phyloP scores from a whole-genome alignment of 495 filamentous ascomycete species.

The Xylaria curta region DNA sequence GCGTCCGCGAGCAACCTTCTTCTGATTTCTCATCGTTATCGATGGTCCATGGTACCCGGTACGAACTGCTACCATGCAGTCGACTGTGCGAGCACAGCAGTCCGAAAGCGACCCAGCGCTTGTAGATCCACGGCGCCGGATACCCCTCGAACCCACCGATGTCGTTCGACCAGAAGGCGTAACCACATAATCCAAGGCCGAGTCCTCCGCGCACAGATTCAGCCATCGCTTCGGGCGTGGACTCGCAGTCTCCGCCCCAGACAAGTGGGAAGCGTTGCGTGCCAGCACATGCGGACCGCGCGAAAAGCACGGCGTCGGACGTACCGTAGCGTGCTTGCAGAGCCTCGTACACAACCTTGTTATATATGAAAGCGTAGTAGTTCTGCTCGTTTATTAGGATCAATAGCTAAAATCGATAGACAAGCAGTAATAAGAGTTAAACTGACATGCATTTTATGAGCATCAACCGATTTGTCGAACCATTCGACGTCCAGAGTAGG shows the following conservation, averaged over 20 bases:
- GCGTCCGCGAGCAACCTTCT: conserved; percentile 58
- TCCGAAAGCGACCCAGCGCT: conserved; percentile 77
- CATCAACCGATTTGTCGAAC: conserved; percentile 61
- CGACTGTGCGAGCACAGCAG: conserved; percentile 71
- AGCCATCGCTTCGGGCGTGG: conserved; percentile 74
- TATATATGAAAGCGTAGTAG: conserved; percentile 75
- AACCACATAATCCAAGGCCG: conserved; percentile 68
- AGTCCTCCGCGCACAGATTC: conserved; percentile 75
- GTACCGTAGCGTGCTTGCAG: conserved; percentile 64
- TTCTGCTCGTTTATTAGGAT: conserved; percentile 46
- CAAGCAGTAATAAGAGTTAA: neutral
- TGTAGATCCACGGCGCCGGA: conserved; percentile 72
- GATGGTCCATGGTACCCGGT: conserved; percentile 75
- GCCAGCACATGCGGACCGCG: conserved; percentile 69
- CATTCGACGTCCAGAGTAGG: conserved; percentile 66
- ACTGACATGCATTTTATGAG: conserved; percentile 65
- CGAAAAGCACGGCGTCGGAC: conserved; percentile 69
- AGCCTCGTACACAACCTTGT: conserved; percentile 70
- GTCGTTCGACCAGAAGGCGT: conserved; percentile 72
- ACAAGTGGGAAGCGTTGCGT: conserved; percentile 72
- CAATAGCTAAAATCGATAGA: neutral
- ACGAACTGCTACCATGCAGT: conserved; percentile 69
- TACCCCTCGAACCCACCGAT: conserved; percentile 78
- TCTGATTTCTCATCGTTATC: conserved; percentile 60
- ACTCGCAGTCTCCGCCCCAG: conserved; percentile 74